These are phyloP conservation scores for Barnettozyma pratensis DNA, from an alignment of 805 yeast genomes.

Conservation along the genomic window DNA sequence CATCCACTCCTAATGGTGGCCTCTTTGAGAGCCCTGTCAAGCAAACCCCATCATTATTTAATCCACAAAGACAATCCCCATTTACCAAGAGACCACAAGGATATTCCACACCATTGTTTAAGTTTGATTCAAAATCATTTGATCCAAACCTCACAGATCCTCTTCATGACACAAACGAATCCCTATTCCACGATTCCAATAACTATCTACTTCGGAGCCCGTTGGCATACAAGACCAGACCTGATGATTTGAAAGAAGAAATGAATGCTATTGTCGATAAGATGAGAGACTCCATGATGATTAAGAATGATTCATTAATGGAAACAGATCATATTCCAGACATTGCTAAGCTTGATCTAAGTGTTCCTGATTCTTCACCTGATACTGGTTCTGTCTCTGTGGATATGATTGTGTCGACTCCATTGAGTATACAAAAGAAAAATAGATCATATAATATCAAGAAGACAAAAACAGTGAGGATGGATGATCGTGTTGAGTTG, in stretches of 20 bases:
- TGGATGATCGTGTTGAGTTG: conserved; percentile 15
- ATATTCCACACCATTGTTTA: conserved; percentile 18
- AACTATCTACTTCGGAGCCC: conserved; percentile 4
- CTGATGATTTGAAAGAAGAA: conserved; percentile 27
- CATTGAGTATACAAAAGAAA: not conserved
- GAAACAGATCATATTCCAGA: not conserved
- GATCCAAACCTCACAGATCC: conserved; percentile 1
- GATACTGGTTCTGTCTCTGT: not conserved
- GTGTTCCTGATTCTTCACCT: not conserved
- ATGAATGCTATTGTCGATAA: conserved; percentile 4
- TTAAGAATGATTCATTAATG: not conserved
- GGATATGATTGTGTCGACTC: not conserved
- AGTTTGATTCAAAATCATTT: conserved; percentile 10
- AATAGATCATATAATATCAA: not conserved
- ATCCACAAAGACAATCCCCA: not conserved
- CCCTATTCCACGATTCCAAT: not conserved
- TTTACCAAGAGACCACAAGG: conserved; percentile 9
- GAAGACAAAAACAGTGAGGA: conserved; percentile 14
- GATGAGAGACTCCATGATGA: conserved; percentile 7
- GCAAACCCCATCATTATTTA: not conserved
- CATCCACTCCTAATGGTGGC: conserved; percentile 23
- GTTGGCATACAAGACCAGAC: conserved; percentile 4
- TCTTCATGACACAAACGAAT: not conserved
- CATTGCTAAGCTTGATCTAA: not conserved
- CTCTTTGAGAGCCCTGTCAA: conserved; percentile 3